Evolutionary conservation across 768 basidiomycete genomes (phyloP), one percentile per base, ranked within the genome.

Genomic region (Pleurotus cornucopiae): DNA sequence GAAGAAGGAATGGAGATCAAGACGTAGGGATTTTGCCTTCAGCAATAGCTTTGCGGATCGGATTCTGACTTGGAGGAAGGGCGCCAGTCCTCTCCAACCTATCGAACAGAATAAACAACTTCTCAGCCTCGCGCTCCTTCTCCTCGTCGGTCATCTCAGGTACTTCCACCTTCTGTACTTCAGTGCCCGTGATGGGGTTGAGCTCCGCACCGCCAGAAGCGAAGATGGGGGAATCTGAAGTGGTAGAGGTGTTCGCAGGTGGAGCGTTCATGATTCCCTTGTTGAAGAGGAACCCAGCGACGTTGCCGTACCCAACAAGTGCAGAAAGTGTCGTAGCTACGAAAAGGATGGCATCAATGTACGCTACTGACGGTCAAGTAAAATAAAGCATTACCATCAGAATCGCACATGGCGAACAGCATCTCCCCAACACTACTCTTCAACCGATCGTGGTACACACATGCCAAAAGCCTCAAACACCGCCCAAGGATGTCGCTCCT

Each of bases 71-170:
- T 16, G 83, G 73, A 9, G 83, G 80, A 30, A 92, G 64, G 44
- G 84, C 81, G 18, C 92, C 91, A 45, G 76, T 85, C 69, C 76
- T 84, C 67, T 94, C 91, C 60, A 98, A 75, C 46, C 95, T 77
- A 60, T 97, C 91, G 64, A 99, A 98, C 16, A 98, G 76, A 34
- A 89, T 85, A 64, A 98, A 92, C 41, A 99, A 75, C 65, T 86
- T 87, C 75, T 98, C 95, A 54, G 94, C 89, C 72, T 99, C 97
- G 7, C 73, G 73, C 66, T 97, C 93, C 69, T 96, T 97, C 77
- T 99, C 96, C 66, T 95, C 94, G 26, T 95, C 88, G 0, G 93
- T 88, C 94, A 99, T 96, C 49, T 83, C 72, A 3, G 73, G 75
- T 6, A 66, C 46, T 5, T 67, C 68, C 14, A 76, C 63, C 46